Conservation (phyloP, 2,329 filamentous ascomycete species). For the Westerdykella sp. region DNA sequence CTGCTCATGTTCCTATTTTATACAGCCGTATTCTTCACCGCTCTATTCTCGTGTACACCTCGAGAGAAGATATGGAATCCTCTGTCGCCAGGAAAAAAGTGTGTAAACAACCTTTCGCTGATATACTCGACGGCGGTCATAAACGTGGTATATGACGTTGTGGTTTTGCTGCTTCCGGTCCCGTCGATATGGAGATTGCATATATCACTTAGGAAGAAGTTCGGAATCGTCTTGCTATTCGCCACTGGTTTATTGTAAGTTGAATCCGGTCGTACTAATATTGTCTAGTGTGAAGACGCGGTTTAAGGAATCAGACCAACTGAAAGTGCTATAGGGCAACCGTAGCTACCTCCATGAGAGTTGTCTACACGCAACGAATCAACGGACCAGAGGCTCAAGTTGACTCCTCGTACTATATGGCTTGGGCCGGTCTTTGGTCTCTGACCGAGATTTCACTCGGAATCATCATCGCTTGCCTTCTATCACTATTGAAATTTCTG, state of each 20-base stretch:
- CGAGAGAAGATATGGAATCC: conserved; percentile 23
- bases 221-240: conserved; percentile 20
- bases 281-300: background rate
- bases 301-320: background rate
- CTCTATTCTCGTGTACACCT: conserved; percentile 22
- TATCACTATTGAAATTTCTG: conserved; percentile 15
- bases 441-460: conserved; percentile 21
- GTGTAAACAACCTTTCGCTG: conserved; percentile 20
- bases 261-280: background rate
- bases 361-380: conserved; percentile 22
- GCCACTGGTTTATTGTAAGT: conserved; percentile 23
- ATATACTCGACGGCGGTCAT: conserved; percentile 17
- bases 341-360: conserved; percentile 22
- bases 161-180: conserved; percentile 21
- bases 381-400: too few species aligned
- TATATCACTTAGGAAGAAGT: conserved; percentile 19
- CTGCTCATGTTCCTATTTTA: conserved; percentile 18
- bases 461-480: conserved; percentile 22
- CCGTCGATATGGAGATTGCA: conserved; percentile 18
- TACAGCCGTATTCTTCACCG: conserved; percentile 15
- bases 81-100: conserved; percentile 14
- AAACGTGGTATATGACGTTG: conserved; percentile 23
- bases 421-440: conserved; percentile 17
- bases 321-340: conserved; percentile 13
- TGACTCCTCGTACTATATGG: conserved; percentile 2